Percentiles rank a stretch among this genome's conserved stretches.
Evolutionary conservation across 2,329 filamentous ascomycete species (phyloP).

Genomic region (Dryadomyces sulphureus): DNA sequence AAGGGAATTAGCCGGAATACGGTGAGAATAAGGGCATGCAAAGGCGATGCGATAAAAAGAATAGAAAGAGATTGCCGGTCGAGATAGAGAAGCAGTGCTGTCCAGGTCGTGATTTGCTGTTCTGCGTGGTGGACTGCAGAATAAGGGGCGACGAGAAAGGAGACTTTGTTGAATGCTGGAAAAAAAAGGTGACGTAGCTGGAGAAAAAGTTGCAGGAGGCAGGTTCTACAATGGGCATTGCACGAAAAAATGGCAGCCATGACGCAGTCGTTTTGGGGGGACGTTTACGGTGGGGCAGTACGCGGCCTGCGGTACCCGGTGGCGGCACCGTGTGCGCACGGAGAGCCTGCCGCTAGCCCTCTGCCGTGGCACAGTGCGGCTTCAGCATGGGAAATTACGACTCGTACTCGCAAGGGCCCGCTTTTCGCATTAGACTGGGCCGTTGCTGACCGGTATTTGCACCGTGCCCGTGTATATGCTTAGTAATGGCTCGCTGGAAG

Average conservation of each 20-base stretch:
- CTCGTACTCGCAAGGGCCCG: neutral
- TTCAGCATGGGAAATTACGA: neutral
- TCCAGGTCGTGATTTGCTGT: neutral
- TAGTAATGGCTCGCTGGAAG: too few relatives aligned
- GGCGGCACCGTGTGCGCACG: neutral
- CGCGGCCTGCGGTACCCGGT: neutral
- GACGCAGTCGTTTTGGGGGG: constrained; percentile 4
- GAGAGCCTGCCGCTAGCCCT: too few relatives aligned
- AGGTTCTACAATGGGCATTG: constrained; percentile 1
- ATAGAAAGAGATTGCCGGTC: neutral
- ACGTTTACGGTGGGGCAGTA: too few relatives aligned
- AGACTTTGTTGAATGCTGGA: neutral
- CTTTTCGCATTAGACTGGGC: neutral
- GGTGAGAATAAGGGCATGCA: neutral
- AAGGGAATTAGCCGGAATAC: constrained; percentile 3
- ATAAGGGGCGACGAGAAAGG: neutral
- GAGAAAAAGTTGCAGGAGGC: constrained; percentile 9
- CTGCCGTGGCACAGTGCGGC: neutral
- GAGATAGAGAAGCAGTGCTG: neutral
- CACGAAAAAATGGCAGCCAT: constrained; percentile 4
- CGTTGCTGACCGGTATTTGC: neutral
- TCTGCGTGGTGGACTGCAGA: neutral
- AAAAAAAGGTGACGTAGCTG: constrained; percentile 13
- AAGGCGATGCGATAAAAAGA: neutral
- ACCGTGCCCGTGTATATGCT: neutral